Percentiles rank a stretch among this genome's conserved stretches.
Evolutionary conservation across 2,329 filamentous ascomycete genomes (phyloP).

Genomic region (Diaporthe ilicicola): DNA sequence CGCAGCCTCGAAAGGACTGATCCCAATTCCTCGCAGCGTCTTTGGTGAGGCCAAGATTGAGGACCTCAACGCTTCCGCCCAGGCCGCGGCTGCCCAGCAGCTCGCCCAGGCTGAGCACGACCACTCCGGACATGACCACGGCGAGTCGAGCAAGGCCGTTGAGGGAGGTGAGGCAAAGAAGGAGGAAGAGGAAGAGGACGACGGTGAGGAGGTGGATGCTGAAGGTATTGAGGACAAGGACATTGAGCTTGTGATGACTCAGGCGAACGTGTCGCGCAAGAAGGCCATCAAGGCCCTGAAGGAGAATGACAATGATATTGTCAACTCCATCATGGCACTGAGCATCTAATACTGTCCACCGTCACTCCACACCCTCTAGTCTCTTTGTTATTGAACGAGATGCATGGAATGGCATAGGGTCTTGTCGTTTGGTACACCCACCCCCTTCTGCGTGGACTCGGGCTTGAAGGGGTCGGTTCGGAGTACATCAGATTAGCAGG

Average conservation of each 20-base stretch:
- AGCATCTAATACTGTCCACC: slow-evolving; percentile 67
- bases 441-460: slow-evolving; percentile 21
- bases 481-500: slow-evolving; percentile 27
- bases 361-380: not conserved
- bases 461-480: slow-evolving; percentile 7
- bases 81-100: slow-evolving; percentile 95
- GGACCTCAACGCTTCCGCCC: slow-evolving; percentile 98
- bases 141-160: slow-evolving; percentile 70
- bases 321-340: slow-evolving; percentile 99
- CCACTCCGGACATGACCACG: slow-evolving; percentile 76
- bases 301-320: slow-evolving; percentile 99
- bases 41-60: slow-evolving; percentile 99
- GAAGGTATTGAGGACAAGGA: slow-evolving; percentile 97
- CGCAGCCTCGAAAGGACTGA: slow-evolving; percentile 34
- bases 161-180: slow-evolving; percentile 74
- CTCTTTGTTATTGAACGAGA: not conserved
- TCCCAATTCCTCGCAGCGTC: slow-evolving; percentile 67
- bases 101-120: slow-evolving; percentile 78
- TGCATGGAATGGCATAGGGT: slow-evolving; percentile 16
- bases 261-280: slow-evolving; percentile 95
- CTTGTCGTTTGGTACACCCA: slow-evolving; percentile 24
- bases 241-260: slow-evolving; percentile 98
- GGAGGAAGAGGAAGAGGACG: slow-evolving; percentile 86
- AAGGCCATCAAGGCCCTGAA: slow-evolving; percentile 98
- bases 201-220: slow-evolving; percentile 95